A percentile compares a stretch with the other conserved stretches of the same genome.
Evolutionary conservation across 148 eudicot species (phyloP).

Genomic region (Polygonum aviculare): DNA sequence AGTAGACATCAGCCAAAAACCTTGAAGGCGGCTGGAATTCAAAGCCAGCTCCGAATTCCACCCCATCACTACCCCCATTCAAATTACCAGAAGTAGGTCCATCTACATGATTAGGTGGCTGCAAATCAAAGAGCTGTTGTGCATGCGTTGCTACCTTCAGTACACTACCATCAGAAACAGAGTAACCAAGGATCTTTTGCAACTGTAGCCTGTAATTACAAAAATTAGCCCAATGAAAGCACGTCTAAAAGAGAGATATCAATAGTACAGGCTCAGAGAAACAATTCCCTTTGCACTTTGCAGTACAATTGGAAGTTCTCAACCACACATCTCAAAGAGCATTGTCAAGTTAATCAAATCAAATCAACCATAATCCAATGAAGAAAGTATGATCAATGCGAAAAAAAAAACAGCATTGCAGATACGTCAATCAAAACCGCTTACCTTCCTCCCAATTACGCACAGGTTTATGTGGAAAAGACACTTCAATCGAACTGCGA

Average conservation of each 20-base stretch:
- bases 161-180: conserved; percentile 42
- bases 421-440: neutral
- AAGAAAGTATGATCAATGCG: neutral
- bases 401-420: neutral
- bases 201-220: conserved; percentile 53
- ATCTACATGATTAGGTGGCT: conserved; percentile 31
- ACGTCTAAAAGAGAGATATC: neutral
- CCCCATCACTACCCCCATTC: conserved; percentile 25
- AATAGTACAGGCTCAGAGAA: neutral
- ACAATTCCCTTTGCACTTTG: neutral
- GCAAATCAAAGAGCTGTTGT: conserved; percentile 43
- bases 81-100: conserved; percentile 18
- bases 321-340: neutral
- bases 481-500: conserved; percentile 46
- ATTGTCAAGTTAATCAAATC: conserved; percentile 14
- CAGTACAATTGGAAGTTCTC: neutral
- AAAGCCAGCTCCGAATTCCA: conserved; percentile 78
- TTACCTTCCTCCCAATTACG: conserved; percentile 60
- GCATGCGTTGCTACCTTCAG: conserved; percentile 49
- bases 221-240: conserved; percentile 9
- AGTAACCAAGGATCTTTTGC: conserved; percentile 62
- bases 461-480: conserved; percentile 64
- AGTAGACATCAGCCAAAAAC: conserved; percentile 59
- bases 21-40: conserved; percentile 69
- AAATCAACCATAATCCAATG: conserved; percentile 35